These are phyloP conservation scores for Quercus tomentella DNA, from an alignment of 331 rosid species.

Conservation along the genomic window DNA sequence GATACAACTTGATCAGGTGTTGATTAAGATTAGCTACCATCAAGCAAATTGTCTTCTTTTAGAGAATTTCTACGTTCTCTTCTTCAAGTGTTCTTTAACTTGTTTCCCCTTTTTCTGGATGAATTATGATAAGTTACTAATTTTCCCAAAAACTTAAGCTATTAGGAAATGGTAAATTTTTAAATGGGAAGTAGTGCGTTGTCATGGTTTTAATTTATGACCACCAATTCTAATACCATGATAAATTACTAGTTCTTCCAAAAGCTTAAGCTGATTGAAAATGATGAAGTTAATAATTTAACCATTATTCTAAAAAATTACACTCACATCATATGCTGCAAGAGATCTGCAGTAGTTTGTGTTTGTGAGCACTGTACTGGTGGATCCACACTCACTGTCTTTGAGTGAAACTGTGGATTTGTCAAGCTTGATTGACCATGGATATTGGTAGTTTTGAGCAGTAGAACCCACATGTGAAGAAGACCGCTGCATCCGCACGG, in stretches of 20 bases:
- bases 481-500: slow-evolving; percentile 84
- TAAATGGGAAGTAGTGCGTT: no score
- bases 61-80: not conserved
- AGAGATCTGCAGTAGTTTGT: slow-evolving; percentile 67
- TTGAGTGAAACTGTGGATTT: slow-evolving; percentile 66
- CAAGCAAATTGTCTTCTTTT: not conserved
- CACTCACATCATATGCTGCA: slow-evolving; percentile 63
- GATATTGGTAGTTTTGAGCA: slow-evolving; percentile 60
- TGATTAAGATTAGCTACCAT: not conserved
- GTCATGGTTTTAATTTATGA: no score
- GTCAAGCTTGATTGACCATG: slow-evolving; percentile 80
- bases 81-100: not conserved
- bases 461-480: slow-evolving; percentile 76
- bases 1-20: slow-evolving; percentile 16
- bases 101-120: not conserved
- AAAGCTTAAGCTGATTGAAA: no score
- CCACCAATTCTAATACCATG: no score
- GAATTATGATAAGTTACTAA: no score
- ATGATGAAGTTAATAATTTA: no score
- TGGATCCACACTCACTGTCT: slow-evolving; percentile 89
- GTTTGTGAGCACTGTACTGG: slow-evolving; percentile 66
- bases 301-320: no score
- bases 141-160: no score
- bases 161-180: no score
- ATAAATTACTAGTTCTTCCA: no score